These are phyloP conservation scores for Eustoma russellianum DNA, from an alignment of 257 asterid genomes.

Conservation along the genomic window DNA sequence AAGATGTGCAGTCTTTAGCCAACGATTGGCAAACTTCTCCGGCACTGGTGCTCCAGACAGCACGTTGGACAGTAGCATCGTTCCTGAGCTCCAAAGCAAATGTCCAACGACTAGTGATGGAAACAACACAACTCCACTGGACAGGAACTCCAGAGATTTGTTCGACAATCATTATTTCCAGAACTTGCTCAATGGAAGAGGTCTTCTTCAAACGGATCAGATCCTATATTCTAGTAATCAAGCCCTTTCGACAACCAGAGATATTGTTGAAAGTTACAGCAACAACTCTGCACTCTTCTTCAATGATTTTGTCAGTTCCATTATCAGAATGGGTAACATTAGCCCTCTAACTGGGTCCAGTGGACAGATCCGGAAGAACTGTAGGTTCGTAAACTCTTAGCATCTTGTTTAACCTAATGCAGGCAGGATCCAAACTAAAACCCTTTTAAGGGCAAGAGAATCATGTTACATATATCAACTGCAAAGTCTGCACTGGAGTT, in stretches of 20 bases:
- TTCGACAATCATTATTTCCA: conserved; percentile 66
- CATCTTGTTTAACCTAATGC: neutral
- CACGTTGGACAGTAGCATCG: conserved; percentile 34
- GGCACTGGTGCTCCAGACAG: conserved; percentile 65
- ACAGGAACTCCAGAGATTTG: conserved; percentile 45
- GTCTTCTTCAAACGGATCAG: conserved; percentile 66
- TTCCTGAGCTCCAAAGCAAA: conserved; percentile 35
- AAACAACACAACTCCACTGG: conserved; percentile 53
- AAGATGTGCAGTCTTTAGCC: conserved; percentile 49
- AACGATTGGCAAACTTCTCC: conserved; percentile 50
- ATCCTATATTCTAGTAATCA: conserved; percentile 32
- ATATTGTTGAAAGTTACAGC: conserved; percentile 40
- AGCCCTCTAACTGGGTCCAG: conserved; percentile 40
- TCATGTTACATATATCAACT: too few relatives aligned
- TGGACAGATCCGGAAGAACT: conserved; percentile 61
- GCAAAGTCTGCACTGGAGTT: too few relatives aligned
- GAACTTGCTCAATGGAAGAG: conserved; percentile 47
- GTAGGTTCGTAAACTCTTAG: conserved; percentile 42
- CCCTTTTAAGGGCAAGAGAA: too few relatives aligned
- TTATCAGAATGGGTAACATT: conserved; percentile 69
- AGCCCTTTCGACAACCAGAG: conserved; percentile 36
- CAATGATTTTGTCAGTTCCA: conserved; percentile 44
- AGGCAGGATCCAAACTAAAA: neutral
- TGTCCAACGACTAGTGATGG: conserved; percentile 51
- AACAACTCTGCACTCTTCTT: conserved; percentile 36